Evolutionary conservation across 106 monocot species (phyloP), one percentile per base, ranked within the genome.

Genomic region (Acorus gramineus): DNA sequence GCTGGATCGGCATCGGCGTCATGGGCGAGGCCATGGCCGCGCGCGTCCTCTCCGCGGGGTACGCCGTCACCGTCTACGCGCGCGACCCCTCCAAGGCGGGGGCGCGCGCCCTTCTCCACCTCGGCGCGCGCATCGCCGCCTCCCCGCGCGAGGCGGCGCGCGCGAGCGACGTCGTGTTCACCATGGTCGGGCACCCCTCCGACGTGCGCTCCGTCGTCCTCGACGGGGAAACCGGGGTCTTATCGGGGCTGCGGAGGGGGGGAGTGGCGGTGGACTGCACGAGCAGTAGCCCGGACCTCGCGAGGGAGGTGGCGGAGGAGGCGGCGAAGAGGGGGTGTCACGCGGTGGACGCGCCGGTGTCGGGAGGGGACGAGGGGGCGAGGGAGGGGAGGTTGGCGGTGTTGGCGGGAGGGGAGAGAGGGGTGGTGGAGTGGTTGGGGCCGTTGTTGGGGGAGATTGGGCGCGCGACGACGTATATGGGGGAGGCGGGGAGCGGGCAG

Each of bases 1-100:
- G 66, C 46, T 73, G 73, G 73, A 60, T 73, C 44, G 73, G 73
- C 28, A 14, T 52, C 14, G 73, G 73, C 12, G 28, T 60, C 7
- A 79, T 83, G 83, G 83, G 79, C 63, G 75, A 63, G 9, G 83
- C 83, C 50, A 79, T 83, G 83, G 79, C 79, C 58, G 62, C 53
- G 11, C 78, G 71, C 4, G 42, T 83, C 71, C 71, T 14, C 4
- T 8, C 71, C 11, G 78, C 83, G 44, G 83, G 79, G 11, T 83
- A 76, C 70, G 53, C 52, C 49, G 68, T 83, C 49, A 57, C 83
- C 59, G 47, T 73, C 56, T 71, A 68, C 79, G 75, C 75, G 4
- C 83, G 83, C 47, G 76, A 75, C 8, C 68, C 79, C 3, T 67
- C 79, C 66, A 75, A 72, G 50, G 83, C 68, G 44, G 28, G 28